Conservation (phyloP, 2,329 filamentous ascomycete genomes). For the Xenosphaeropsis pyriputrescens region DNA sequence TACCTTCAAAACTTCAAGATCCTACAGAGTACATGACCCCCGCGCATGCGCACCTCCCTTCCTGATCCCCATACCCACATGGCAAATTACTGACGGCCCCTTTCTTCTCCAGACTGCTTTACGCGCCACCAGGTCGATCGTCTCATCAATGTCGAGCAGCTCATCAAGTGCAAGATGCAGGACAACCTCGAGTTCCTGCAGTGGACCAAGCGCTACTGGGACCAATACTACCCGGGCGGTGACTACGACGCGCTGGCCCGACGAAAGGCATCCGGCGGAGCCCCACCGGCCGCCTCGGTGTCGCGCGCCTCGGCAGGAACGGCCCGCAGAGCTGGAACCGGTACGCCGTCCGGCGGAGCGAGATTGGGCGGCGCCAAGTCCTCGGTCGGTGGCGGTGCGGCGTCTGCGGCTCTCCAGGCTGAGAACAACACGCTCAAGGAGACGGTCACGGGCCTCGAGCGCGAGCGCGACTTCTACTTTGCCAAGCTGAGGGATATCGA, state of each 20-base stretch:
- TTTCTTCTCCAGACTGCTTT: conserved; percentile 54
- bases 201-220: conserved; percentile 95
- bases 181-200: conserved; percentile 98
- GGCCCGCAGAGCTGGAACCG: conserved; percentile 27
- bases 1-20: conserved; percentile 99
- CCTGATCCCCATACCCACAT: neutral
- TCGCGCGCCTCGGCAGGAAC: conserved; percentile 27
- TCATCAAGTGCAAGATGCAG: conserved; percentile 99
- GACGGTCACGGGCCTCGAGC: conserved; percentile 85
- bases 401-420: conserved; percentile 58
- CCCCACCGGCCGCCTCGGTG: conserved; percentile 31
- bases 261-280: conserved; percentile 61
- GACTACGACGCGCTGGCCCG: conserved; percentile 86
- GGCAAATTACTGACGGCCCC: conserved; percentile 2
- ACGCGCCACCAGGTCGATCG: conserved; percentile 78
- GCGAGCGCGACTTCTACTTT: conserved; percentile 98
- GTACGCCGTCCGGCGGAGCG: conserved; percentile 25
- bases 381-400: conserved; percentile 34
- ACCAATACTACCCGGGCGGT: conserved; percentile 92
- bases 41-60: no score
- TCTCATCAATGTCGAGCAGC: conserved; percentile 71
- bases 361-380: conserved; percentile 28
- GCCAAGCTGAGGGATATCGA: conserved; percentile 97
- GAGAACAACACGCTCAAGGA: conserved; percentile 88
- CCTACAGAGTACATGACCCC: conserved; percentile 56